Evolutionary conservation across 2,329 filamentous ascomycete species (phyloP).

Genomic region (Calonectria multiphialidica): DNA sequence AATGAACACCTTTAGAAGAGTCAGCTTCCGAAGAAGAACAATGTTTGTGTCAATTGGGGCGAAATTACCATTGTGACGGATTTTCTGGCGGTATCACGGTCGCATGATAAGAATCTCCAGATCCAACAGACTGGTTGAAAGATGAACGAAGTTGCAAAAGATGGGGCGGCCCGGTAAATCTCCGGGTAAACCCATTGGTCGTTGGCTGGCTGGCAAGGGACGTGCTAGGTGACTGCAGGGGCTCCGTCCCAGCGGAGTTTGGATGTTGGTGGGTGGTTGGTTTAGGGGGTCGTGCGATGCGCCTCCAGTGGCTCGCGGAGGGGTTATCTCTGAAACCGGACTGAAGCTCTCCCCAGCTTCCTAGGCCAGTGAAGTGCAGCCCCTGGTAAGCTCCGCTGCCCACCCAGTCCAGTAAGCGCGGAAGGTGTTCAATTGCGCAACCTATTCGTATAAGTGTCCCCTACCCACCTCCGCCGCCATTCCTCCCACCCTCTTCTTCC

Average conservation of each 20-base stretch:
- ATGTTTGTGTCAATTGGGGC: neutral
- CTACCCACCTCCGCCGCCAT: slow-evolving; percentile 29
- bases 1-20: slow-evolving; percentile 77
- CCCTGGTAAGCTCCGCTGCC: neutral
- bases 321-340: slow-evolving; percentile 37
- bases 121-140: slow-evolving; percentile 15
- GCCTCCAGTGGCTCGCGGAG: slow-evolving; percentile 16
- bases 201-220: neutral
- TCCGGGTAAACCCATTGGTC: slow-evolving; percentile 38
- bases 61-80: slow-evolving; percentile 39
- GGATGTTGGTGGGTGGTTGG: neutral
- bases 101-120: slow-evolving; percentile 36
- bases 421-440: slow-evolving; percentile 36
- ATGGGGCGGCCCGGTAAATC: slow-evolving; percentile 42
- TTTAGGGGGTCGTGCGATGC: slow-evolving; percentile 9
- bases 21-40: neutral
- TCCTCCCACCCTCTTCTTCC: slow-evolving; percentile 19
- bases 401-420: slow-evolving; percentile 30
- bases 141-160: slow-evolving; percentile 32
- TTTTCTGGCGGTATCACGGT: slow-evolving; percentile 35
- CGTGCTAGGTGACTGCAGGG: neutral
- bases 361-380: neutral
- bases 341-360: slow-evolving; percentile 36
- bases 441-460: slow-evolving; percentile 44
- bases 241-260: neutral